Evolutionary conservation across 2,329 filamentous ascomycete species (phyloP).

Genomic region (Hypoxylon sp.): DNA sequence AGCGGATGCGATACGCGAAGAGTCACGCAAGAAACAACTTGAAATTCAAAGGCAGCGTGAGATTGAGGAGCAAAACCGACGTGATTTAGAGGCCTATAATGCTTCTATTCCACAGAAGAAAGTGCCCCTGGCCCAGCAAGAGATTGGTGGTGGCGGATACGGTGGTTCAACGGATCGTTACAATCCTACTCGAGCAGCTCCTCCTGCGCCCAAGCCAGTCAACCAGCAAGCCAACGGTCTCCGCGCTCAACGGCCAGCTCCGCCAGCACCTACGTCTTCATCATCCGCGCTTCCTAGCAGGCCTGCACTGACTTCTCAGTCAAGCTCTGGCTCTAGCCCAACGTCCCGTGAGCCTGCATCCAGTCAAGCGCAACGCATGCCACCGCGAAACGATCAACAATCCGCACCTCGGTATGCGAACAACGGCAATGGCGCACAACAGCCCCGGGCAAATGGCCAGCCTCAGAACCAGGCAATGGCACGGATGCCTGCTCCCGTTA

Average conservation of each 20-base stretch:
- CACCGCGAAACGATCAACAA: conserved; percentile 64
- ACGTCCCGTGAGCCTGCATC: conserved; percentile 59
- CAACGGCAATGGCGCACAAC: conserved; percentile 66
- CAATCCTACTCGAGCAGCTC: conserved; percentile 87
- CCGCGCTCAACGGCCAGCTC: conserved; percentile 84
- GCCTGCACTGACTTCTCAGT: conserved; percentile 65
- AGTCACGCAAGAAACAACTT: conserved; percentile 73
- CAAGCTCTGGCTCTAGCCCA: conserved; percentile 62
- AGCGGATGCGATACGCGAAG: conserved; percentile 66
- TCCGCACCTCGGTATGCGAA: conserved; percentile 71
- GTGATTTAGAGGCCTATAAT: conserved; percentile 90
- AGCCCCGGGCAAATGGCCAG: conserved; percentile 64
- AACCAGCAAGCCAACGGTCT: conserved; percentile 70
- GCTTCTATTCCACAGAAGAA: conserved; percentile 87
- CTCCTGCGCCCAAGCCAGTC: conserved; percentile 77
- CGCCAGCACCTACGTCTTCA: conserved; percentile 71
- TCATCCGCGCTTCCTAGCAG: conserved; percentile 56
- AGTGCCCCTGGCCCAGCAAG: conserved; percentile 87
- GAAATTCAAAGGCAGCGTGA: conserved; percentile 72
- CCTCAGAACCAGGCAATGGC: conserved; percentile 60
- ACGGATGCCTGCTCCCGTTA: conserved; percentile 75
- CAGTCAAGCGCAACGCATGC: conserved; percentile 59
- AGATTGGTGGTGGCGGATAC: conserved; percentile 78
- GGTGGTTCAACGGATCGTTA: conserved; percentile 74
- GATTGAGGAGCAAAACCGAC: conserved; percentile 76